Evolutionary conservation across 768 basidiomycete genomes (phyloP), one percentile per base, ranked within the genome.

Genomic region (Russula virescens): DNA sequence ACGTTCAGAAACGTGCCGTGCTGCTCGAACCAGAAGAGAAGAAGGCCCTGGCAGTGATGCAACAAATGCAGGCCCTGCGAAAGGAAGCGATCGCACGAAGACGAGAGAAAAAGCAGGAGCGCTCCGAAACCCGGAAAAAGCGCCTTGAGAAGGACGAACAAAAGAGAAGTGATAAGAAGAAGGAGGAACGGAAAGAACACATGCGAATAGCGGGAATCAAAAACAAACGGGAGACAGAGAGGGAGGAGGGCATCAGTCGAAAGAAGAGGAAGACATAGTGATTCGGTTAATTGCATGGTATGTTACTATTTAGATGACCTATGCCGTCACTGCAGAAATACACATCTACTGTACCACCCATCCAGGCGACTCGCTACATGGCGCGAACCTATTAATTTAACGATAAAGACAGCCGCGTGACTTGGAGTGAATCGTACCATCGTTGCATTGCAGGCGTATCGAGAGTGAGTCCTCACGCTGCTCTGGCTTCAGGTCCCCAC

Each of bases 1-100:
- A 98, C 74, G 75, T 98, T 71, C 92, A 94, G 74, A 92, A 91
- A 74, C 87, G 97, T 14, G 94, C 96, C 1, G 94, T 98, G 26
- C 87, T 99, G 49, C 82, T 98, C 81, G 91, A 96, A 70, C 91
- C 92, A 1, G 94, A 96, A 72, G 97, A 98, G 79, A 93, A 89
- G 80, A 89, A 85, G 72, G 95, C 97, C 0, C 77, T 98, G 21
- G 88, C 91, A 43, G 75, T 98, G 43, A 72, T 99, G 72, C 96
- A 98, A 73, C 95, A 98, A 78, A 93, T 98, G 66, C 84, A 89
- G 52, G 91, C 94, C 7, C 74, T 99, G 69, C 78, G 92, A 62
- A 98, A 94, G 75, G 94, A 95, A 70, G 91, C 96, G 75, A 80
- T 92, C 2, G 77, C 73, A 47, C 78, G 86, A 70, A 77, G 95